Evolutionary conservation across 139 green algal genomes (phyloP), one percentile per base, ranked within the genome.

Genomic region (Nannochloris sp.): DNA sequence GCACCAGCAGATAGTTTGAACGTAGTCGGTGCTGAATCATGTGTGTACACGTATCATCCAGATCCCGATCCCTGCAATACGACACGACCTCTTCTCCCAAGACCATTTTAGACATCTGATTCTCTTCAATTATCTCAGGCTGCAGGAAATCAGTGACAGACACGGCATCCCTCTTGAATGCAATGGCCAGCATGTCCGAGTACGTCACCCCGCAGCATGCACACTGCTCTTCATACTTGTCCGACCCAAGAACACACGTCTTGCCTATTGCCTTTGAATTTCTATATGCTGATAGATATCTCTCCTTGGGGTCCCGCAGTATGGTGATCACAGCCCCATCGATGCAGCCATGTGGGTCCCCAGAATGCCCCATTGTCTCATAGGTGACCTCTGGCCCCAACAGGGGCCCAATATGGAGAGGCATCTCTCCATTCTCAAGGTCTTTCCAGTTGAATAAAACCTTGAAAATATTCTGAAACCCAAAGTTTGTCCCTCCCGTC

Each of bases 401-500:
- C 46, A 53, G n/a, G 16, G 46, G n/a, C 6, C 46, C 46, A 13
- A 40, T 40, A 20, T 53, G 46, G n/a, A 28, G 46, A 53, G n/a
- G 5, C n/a, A 28, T 53, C 17, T 53, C n/a, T 23, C n/a, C n/a
- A 53, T 53, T 23, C n/a, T 53, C 46, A 53, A 53, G n/a, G 8
- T 53, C 46, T 23, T 53, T 53, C 46, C 46, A 53, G n/a, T 53
- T 9, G 3, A 53, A 53, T 5, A 53, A 28, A 20, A 23, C 46
- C 46, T 26, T 53, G 46, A 53, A 53, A 53, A 10, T 13, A 53
- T 20, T 20, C 46, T 28, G 17, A 53, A 53, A 53, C 17, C 16
- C 46, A 23, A 53, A 53, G n/a, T 53, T 53, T 26, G 46, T 53
- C 17, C 46, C 46, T 28, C 46, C 46, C 46, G 46, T 53, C n/a